Conservation (phyloP, 495 filamentous ascomycete species). For the Lindgomyces ingoldianus region DNA sequence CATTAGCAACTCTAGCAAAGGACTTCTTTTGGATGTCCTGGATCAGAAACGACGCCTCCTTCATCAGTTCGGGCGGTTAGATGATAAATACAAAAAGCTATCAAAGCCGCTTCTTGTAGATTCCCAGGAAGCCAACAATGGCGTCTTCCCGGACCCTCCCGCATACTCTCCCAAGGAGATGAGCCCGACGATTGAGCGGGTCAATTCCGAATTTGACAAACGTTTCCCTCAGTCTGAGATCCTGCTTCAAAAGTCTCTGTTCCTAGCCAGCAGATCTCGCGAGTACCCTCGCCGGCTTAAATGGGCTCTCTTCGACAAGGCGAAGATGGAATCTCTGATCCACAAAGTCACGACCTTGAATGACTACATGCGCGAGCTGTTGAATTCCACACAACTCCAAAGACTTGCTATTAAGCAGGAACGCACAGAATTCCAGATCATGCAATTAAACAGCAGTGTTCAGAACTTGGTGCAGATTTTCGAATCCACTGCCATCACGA, state of each 20-base stretch:
- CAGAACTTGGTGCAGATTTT: conserved; percentile 39
- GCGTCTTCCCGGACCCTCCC: conserved; percentile 24
- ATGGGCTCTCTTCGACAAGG: conserved; percentile 38
- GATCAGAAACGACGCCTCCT: conserved; percentile 38
- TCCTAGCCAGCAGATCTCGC: conserved; percentile 27
- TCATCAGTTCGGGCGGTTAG: conserved; percentile 34
- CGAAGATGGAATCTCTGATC: conserved; percentile 36
- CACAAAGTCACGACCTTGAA: conserved; percentile 37
- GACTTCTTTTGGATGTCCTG: conserved; percentile 37
- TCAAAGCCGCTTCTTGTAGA: conserved; percentile 34
- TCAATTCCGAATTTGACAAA: conserved; percentile 29
- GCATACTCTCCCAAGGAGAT: conserved; percentile 23
- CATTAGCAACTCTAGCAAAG: conserved; percentile 39
- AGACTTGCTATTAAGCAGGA: conserved; percentile 36
- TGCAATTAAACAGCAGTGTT: conserved; percentile 40
- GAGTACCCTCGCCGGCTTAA: conserved; percentile 28
- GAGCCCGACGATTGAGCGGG: conserved; percentile 22
- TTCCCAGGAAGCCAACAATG: conserved; percentile 14
- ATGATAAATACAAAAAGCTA: conserved; percentile 38
- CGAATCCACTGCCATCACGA: conserved; percentile 26
- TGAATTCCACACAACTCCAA: conserved; percentile 33
- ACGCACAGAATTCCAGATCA: conserved; percentile 39
- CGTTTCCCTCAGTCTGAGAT: conserved; percentile 37
- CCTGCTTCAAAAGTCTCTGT: conserved; percentile 34
- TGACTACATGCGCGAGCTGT: conserved; percentile 41